These are phyloP conservation scores for Rhytidhysteron rufulum DNA, from an alignment of 2,329 filamentous ascomycete species.

Conservation along the genomic window DNA sequence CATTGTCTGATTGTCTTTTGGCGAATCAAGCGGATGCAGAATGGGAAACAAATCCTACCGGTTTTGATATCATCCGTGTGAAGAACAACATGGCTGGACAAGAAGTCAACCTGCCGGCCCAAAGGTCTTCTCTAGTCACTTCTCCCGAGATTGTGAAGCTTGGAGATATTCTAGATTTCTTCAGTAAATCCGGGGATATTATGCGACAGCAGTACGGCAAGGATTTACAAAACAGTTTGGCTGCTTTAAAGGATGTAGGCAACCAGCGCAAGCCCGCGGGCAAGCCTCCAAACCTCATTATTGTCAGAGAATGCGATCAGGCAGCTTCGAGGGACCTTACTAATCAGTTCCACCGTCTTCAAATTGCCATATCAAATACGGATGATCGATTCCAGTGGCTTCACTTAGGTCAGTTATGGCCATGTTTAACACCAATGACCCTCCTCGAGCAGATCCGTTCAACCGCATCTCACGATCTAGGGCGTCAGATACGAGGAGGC, in stretches of 20 bases:
- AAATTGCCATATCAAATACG: neutral
- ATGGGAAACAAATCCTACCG: neutral
- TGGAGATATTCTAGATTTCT: constrained; percentile 24
- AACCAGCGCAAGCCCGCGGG: constrained; percentile 5
- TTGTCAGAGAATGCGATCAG: constrained; percentile 4
- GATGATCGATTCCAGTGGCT: constrained; percentile 38
- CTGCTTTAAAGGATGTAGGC: constrained; percentile 20
- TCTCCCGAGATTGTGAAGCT: constrained; percentile 16
- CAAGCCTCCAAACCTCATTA: constrained; percentile 6
- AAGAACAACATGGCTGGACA: constrained; percentile 1
- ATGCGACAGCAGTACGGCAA: constrained; percentile 36
- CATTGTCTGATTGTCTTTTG: constrained; percentile 10
- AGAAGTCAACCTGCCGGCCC: no score
- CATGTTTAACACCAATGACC: constrained; percentile 38
- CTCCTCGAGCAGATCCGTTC: constrained; percentile 46
- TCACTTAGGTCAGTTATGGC: constrained; percentile 38
- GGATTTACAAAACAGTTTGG: constrained; percentile 27
- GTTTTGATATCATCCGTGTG: neutral
- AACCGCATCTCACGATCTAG: constrained; percentile 19
- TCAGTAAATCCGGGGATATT: constrained; percentile 25
- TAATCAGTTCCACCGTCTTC: constrained; percentile 6
- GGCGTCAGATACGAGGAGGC: constrained; percentile 27
- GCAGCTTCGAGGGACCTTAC: constrained; percentile 13
- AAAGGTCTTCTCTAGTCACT: no score
- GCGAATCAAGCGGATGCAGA: neutral